A percentile compares a stretch with the other conserved stretches of the same genome.
These are phyloP conservation scores for Amoebophrya sp. DNA, from an alignment of 169 alveolate species.

Conservation along the genomic window DNA sequence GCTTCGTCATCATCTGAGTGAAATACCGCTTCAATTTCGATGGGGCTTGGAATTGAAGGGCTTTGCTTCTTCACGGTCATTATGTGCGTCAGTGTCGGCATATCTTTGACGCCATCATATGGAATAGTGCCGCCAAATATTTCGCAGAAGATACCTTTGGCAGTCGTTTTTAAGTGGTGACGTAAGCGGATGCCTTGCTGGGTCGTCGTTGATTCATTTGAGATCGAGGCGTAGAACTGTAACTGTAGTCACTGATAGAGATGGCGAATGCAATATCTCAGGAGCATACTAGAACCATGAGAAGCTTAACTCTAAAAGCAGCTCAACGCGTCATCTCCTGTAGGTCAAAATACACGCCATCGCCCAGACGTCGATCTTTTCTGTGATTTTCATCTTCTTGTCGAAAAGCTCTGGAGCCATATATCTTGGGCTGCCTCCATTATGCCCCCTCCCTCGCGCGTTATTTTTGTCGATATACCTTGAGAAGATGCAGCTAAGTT, in stretches of 20 bases:
- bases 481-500: neutral
- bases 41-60: neutral
- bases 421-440: constrained; percentile 27
- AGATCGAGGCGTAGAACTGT: neutral
- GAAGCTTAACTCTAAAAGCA: neutral
- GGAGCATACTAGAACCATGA: neutral
- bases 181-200: neutral
- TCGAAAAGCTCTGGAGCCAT: constrained; percentile 37
- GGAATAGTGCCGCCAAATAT: neutral
- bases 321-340: neutral
- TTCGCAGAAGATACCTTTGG: neutral
- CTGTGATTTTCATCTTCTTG: neutral
- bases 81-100: neutral
- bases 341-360: neutral
- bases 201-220: neutral
- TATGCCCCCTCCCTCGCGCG: neutral
- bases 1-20: no score
- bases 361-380: neutral
- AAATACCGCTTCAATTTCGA: neutral
- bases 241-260: neutral
- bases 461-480: neutral
- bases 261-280: neutral
- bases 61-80: neutral
- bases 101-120: neutral
- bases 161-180: no score